Percentiles rank a stretch among this genome's conserved stretches.
Evolutionary conservation across 108 stramenopile species (phyloP).

Genomic region (Discostella pseudostelligera): DNA sequence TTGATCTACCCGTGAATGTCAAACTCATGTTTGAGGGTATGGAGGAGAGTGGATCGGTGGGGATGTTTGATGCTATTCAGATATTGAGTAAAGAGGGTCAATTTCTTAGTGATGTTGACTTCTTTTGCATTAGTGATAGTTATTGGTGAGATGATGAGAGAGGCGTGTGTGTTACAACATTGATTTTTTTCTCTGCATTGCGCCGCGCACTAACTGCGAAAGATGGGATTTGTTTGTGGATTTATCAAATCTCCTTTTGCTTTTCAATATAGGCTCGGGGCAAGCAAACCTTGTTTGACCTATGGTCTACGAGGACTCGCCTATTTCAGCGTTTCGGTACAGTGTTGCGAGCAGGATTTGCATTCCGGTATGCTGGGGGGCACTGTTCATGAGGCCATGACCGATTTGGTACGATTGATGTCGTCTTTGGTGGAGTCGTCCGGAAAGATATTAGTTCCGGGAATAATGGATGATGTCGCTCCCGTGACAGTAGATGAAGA

Average conservation of each 20-base stretch:
- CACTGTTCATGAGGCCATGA: constrained; percentile 81
- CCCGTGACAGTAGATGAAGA: constrained; percentile 73
- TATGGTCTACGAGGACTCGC: constrained; percentile 83
- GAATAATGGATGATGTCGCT: constrained; percentile 74
- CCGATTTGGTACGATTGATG: constrained; percentile 74
- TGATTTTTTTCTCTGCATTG: neutral
- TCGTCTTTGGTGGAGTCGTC: constrained; percentile 65
- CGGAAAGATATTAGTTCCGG: constrained; percentile 70
- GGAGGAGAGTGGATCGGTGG: constrained; percentile 72
- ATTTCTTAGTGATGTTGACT: constrained; percentile 75
- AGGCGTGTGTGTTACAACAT: constrained; percentile 8
- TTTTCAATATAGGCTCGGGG: constrained; percentile 53
- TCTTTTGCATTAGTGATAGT: constrained; percentile 75
- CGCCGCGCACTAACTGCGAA: neutral
- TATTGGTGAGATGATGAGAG: constrained; percentile 77
- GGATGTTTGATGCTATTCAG: constrained; percentile 70
- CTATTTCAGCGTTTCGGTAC: constrained; percentile 67
- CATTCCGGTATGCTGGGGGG: constrained; percentile 84
- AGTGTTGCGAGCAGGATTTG: constrained; percentile 73
- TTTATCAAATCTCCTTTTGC: neutral
- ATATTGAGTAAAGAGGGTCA: constrained; percentile 57
- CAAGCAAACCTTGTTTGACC: constrained; percentile 77
- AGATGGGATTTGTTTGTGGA: neutral
- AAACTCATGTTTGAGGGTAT: too few relatives aligned
- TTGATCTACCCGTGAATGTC: too few relatives aligned